These are phyloP conservation scores for Chlamydomonas incerta DNA, from an alignment of 139 green algal species.

Conservation along the genomic window DNA sequence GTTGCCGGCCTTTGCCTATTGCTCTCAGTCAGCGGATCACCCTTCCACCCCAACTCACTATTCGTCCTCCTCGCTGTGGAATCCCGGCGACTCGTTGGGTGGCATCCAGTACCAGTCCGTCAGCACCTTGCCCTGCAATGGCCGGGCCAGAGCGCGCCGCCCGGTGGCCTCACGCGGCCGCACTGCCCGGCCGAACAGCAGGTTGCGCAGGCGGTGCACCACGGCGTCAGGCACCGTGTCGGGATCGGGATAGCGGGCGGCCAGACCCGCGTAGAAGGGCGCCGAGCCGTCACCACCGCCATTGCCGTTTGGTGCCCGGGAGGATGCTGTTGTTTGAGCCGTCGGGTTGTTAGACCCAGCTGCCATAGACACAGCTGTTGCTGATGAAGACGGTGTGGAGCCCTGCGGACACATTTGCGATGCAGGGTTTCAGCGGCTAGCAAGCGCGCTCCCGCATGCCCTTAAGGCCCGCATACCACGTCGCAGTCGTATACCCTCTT, in stretches of 20 bases:
- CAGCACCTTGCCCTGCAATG: slow-evolving; percentile 33
- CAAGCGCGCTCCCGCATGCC: too few relatives aligned
- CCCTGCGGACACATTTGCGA: too few relatives aligned
- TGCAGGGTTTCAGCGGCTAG: too few relatives aligned
- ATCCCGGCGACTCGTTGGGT: slow-evolving; percentile 29
- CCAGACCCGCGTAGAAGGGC: background rate
- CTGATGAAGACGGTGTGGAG: too few relatives aligned
- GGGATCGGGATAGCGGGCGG: slow-evolving; percentile 13
- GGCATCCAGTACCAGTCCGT: slow-evolving; percentile 48
- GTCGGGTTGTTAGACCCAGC: too few relatives aligned
- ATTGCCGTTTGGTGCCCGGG: background rate
- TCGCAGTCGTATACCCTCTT: too few relatives aligned
- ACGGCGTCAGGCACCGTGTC: background rate
- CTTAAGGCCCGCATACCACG: too few relatives aligned
- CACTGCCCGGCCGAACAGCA: slow-evolving; percentile 42
- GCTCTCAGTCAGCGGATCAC: too few relatives aligned
- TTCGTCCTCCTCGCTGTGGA: slow-evolving; percentile 53
- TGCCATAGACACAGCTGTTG: too few relatives aligned
- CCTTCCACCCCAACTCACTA: slow-evolving; percentile 53
- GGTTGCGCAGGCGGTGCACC: background rate
- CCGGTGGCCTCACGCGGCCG: slow-evolving; percentile 31
- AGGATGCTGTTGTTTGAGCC: background rate
- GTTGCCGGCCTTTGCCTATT: too few relatives aligned
- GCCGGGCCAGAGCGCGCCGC: slow-evolving; percentile 36
- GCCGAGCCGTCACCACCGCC: background rate